Conservation (phyloP, 169 alveolate species). For the Theileria sp. region DNA sequence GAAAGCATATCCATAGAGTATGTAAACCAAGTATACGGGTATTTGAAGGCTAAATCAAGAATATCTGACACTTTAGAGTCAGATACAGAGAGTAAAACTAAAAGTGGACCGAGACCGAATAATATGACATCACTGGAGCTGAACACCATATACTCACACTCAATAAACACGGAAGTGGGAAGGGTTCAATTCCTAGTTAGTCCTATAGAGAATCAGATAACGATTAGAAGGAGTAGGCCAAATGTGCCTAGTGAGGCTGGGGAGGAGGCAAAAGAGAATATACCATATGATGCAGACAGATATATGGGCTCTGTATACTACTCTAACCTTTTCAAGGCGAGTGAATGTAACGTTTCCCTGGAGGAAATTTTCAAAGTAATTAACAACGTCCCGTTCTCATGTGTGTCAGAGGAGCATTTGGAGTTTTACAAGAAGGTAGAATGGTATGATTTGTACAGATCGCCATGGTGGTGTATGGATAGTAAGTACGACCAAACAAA, state of each 20-base stretch:
- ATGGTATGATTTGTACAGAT: slow-evolving; percentile 28
- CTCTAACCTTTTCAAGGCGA: slow-evolving; percentile 11
- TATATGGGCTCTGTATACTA: slow-evolving; percentile 13
- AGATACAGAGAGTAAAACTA: not conserved
- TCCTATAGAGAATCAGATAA: not conserved
- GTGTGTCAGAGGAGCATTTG: slow-evolving; percentile 8
- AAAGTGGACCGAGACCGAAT: not conserved
- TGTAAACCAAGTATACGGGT: not conserved
- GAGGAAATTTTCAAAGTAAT: slow-evolving; percentile 6
- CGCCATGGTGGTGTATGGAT: slow-evolving; percentile 58
- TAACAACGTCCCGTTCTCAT: slow-evolving; percentile 1
- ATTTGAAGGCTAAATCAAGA: not conserved
- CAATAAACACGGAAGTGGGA: not conserved
- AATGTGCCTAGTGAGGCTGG: not conserved
- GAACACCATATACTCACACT: not conserved
- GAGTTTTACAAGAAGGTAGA: slow-evolving; percentile 37
- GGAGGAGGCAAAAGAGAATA: not conserved
- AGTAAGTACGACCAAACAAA: slow-evolving; percentile 8
- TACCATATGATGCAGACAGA: not conserved
- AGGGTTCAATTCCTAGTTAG: not conserved
- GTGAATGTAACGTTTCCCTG: not conserved
- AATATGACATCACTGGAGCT: not conserved
- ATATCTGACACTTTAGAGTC: not conserved
- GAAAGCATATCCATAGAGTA: slow-evolving; percentile 8
- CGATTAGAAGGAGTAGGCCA: not conserved